A percentile compares a stretch with the other conserved stretches of the same genome.
Conservation (phyloP, 2,329 filamentous ascomycete genomes). For the Beauveria medogensis region DNA sequence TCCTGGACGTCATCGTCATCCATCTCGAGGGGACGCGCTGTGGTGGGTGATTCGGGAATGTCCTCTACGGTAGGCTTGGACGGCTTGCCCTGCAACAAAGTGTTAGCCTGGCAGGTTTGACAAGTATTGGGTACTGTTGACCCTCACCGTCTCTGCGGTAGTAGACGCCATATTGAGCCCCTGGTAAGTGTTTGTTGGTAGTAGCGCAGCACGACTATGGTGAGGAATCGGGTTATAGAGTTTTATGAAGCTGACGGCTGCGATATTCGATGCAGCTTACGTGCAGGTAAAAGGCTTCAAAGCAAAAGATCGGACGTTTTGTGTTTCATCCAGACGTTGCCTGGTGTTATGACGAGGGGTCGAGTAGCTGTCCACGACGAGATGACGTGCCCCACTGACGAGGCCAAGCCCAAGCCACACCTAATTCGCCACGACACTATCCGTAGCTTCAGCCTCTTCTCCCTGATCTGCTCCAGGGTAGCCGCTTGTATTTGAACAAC, state of each 20-base stretch:
- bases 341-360: slow-evolving; percentile 21
- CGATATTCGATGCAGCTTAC: background rate
- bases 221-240: background rate
- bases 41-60: slow-evolving; percentile 57
- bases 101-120: slow-evolving; percentile 1
- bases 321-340: slow-evolving; percentile 15
- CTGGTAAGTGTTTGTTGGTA: slow-evolving; percentile 5
- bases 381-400: slow-evolving; percentile 32
- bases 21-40: slow-evolving; percentile 56
- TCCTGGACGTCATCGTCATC: slow-evolving; percentile 65
- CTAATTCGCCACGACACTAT: slow-evolving; percentile 17
- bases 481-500: background rate
- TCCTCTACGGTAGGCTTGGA: slow-evolving; percentile 21
- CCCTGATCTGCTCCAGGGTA: slow-evolving; percentile 1
- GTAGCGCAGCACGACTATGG: slow-evolving; percentile 3
- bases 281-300: background rate
- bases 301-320: background rate
- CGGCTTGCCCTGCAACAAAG: slow-evolving; percentile 32
- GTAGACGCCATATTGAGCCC: slow-evolving; percentile 12
- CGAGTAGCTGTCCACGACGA: slow-evolving; percentile 22
- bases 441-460: slow-evolving; percentile 8
- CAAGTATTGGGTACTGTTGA: slow-evolving; percentile 2
- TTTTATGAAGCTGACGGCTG: background rate
- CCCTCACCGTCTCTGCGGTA: slow-evolving; percentile 11
- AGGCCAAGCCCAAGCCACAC: slow-evolving; percentile 18